Evolutionary conservation across 2,329 filamentous ascomycete species (phyloP), one percentile per base, ranked within the genome.

Genomic region (Akanthomyces lecanii): DNA sequence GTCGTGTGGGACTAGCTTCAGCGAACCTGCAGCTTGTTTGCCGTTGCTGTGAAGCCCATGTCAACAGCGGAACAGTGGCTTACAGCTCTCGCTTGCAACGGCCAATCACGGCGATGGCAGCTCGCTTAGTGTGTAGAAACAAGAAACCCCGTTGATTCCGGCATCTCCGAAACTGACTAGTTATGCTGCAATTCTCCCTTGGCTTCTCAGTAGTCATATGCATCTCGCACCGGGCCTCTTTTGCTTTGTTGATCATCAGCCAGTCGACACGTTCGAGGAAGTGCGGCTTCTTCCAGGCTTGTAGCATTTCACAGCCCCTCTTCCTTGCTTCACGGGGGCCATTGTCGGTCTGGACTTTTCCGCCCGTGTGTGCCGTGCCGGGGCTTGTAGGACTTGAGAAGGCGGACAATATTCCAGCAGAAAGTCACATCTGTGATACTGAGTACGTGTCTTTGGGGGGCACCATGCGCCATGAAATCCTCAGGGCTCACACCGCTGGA

Each of bases 91-190:
- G 65, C 65, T 65, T 65, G 62, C 42, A 14, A 21, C 5, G 25
- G 50, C 65, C 65, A 66, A 65, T 66, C 25, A 47, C 36, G 54
- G 48, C 16, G 30, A 18, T 8, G 1, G 40, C 18, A 60, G 55
- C 57, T 65, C 64, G 64, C 64, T 62, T 65, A 65, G 48, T 40
- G 33, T 23, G n/a, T 42, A 36, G 33, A 56, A 57, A 50, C 25
- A 44, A 51, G 45, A 23, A 44, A 45, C 21, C 47, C n/a, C 28
- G 40, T 42, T 5, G 25, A 59, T 23, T 42, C 33, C 36, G 11
- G 33, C 28, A 47, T 28, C 3, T 18, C n/a, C 16, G 28, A 36
- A 57, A 36, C 30, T 40, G 25, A 57, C 16, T 23, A 36, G 33
- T 23, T 23, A 56, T 40, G 8, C 5, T 21, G 21, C 21, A 21